Evolutionary conservation across 805 yeast species (phyloP), one percentile per base, ranked within the genome.

Genomic region (Candida lessepsii): DNA sequence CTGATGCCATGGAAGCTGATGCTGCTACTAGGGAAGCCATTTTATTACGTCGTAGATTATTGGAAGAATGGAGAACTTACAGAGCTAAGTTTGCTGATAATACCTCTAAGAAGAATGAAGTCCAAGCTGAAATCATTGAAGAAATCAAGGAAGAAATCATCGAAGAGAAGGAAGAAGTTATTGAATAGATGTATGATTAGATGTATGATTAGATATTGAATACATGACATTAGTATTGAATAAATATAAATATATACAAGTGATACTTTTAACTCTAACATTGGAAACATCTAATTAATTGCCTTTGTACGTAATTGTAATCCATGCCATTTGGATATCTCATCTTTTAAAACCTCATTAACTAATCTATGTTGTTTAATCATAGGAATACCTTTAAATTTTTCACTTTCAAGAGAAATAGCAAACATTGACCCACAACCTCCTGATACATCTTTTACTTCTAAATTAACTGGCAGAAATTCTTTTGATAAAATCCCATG

Each of bases 401-500:
- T 67, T 2, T 70, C 71, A 39, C 93, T 81, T 33, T 81, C 84
- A 13, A 93, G 76, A 43, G 73, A 67, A 37, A 93, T 91, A 35
- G 96, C 88, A 65, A 88, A 93, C 99, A 93, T 93, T 5, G 97
- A 89, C 1, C 99, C 99, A 64, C 99, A 93, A 1, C 99, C 99
- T 14, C 71, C 98, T 19, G 93, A 82, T 7, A 91, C 80, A 57
- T 91, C 98, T 48, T 73, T 70, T 5, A 91, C 97, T 19, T 73
- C 70, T 33, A 90, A 65, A 25, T 61, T 63, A 21, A 64, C 59
- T 2, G 99, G 97, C 5, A 67, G 49, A 35, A 91, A 75, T 40
- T 73, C 73, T 17, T 68, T 60, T 9, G 70, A 53, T 28, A 89
- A 66, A 41, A 78, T 78, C 18, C 71, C 63, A 53, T 67, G 81